A percentile compares a stretch with the other conserved stretches of the same genome.
phyloP scores from a whole-genome alignment of 768 basidiomycete genomes.

The Inosperma sp. region DNA sequence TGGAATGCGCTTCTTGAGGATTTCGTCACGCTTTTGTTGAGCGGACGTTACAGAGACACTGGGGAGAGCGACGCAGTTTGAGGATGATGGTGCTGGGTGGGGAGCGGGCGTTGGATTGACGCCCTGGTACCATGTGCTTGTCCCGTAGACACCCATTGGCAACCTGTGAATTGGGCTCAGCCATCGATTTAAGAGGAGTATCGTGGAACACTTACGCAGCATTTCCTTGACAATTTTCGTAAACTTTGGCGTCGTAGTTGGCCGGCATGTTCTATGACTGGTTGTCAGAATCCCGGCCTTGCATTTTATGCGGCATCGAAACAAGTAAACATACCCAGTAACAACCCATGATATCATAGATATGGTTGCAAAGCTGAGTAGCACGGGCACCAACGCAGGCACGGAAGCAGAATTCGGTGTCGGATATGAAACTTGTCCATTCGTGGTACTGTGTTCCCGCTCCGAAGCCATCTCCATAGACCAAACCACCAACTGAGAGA shows the following conservation, averaged over 20 bases:
- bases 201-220: slow-evolving; percentile 35
- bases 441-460: slow-evolving; percentile 56
- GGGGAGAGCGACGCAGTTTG: slow-evolving; percentile 50
- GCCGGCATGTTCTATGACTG: slow-evolving; percentile 68
- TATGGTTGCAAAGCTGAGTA: slow-evolving; percentile 65
- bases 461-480: slow-evolving; percentile 63
- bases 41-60: slow-evolving; percentile 31
- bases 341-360: slow-evolving; percentile 68
- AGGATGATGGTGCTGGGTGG: slow-evolving; percentile 58
- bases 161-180: slow-evolving; percentile 26
- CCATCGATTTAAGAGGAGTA: neutral
- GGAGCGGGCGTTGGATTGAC: slow-evolving; percentile 50
- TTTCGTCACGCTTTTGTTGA: slow-evolving; percentile 18
- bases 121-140: slow-evolving; percentile 68
- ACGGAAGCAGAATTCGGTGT: slow-evolving; percentile 64
- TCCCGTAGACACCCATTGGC: slow-evolving; percentile 71
- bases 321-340: slow-evolving; percentile 36
- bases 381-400: slow-evolving; percentile 60
- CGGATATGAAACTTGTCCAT: slow-evolving; percentile 84
- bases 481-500: slow-evolving; percentile 56
- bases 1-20: slow-evolving; percentile 14
- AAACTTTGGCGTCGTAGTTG: slow-evolving; percentile 53
- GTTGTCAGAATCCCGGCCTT: too few relatives aligned
- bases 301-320: neutral
- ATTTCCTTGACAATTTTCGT: slow-evolving; percentile 64